Conservation (phyloP, 306 rosid genomes). For the Trifolium fragiferum region DNA sequence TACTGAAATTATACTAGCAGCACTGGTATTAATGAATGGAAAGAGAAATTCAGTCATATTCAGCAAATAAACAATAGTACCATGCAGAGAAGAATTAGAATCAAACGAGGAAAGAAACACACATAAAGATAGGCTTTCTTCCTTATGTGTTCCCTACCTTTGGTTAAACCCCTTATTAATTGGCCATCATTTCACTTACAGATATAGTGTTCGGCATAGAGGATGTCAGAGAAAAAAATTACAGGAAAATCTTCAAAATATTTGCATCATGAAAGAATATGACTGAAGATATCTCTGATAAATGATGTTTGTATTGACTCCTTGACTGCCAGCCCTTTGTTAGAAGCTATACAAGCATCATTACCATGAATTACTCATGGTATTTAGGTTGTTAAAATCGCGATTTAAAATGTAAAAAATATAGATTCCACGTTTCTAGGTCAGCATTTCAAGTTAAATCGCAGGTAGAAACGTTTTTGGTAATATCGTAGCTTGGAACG, state of each 20-base stretch:
- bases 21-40: slow-evolving; percentile 22
- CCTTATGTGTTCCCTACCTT: not conserved
- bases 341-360: not conserved
- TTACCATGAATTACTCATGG: not conserved
- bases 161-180: not conserved
- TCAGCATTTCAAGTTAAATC: too few species aligned
- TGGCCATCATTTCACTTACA: slow-evolving; percentile 22
- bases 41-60: slow-evolving; percentile 15
- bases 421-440: too few species aligned
- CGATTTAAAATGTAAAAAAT: too few species aligned
- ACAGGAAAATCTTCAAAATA: slow-evolving; percentile 8
- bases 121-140: too few species aligned
- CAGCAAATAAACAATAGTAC: not conserved
- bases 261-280: slow-evolving; percentile 5
- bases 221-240: not conserved
- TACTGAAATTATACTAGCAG: slow-evolving; percentile 5
- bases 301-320: too few species aligned
- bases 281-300: too few species aligned
- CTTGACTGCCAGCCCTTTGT: too few species aligned
- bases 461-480: too few species aligned
- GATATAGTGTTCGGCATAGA: slow-evolving; percentile 16
- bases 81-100: slow-evolving; percentile 11
- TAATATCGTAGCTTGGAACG: too few species aligned
- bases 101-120: not conserved
- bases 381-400: too few species aligned